Evolutionary conservation across 2,329 filamentous ascomycete genomes (phyloP).

Genomic region (Hypoxylon sp.): DNA sequence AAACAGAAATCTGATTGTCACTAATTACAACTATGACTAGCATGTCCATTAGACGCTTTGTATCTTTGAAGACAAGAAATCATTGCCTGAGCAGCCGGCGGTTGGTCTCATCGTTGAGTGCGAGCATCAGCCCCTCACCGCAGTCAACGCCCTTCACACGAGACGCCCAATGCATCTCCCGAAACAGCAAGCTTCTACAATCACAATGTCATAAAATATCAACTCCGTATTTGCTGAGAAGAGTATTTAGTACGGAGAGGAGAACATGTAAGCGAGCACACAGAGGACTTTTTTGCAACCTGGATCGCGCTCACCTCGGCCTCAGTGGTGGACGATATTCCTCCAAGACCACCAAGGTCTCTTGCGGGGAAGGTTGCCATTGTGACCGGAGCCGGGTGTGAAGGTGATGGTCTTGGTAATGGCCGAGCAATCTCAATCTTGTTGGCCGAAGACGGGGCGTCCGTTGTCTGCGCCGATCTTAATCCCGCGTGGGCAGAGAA

Average conservation of each 20-base stretch:
- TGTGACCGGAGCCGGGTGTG: constrained; percentile 71
- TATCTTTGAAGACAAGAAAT: neutral
- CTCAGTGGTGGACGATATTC: constrained; percentile 30
- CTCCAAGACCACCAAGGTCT: constrained; percentile 56
- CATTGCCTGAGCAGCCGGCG: neutral
- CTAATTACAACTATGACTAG: neutral
- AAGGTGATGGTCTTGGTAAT: constrained; percentile 72
- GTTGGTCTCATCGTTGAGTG: constrained; percentile 3
- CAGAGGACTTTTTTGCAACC: neutral
- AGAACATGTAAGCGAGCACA: constrained; percentile 18
- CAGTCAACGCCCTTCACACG: constrained; percentile 13
- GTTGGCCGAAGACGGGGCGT: constrained; percentile 70
- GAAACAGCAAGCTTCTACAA: neutral
- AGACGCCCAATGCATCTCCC: neutral
- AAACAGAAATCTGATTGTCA: too few relatives aligned
- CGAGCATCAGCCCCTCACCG: constrained; percentile 23
- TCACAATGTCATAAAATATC: neutral
- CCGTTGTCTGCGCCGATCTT: constrained; percentile 71
- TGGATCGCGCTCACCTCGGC: constrained; percentile 12
- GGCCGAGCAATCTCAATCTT: constrained; percentile 71
- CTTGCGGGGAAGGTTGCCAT: constrained; percentile 64
- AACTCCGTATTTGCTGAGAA: neutral
- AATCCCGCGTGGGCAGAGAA: constrained; percentile 64
- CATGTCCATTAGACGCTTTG: neutral
- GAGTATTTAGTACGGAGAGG: constrained; percentile 23